phyloP scores from a whole-genome alignment of 164 flowering plant genomes.

The Paratinospora sagittata region DNA sequence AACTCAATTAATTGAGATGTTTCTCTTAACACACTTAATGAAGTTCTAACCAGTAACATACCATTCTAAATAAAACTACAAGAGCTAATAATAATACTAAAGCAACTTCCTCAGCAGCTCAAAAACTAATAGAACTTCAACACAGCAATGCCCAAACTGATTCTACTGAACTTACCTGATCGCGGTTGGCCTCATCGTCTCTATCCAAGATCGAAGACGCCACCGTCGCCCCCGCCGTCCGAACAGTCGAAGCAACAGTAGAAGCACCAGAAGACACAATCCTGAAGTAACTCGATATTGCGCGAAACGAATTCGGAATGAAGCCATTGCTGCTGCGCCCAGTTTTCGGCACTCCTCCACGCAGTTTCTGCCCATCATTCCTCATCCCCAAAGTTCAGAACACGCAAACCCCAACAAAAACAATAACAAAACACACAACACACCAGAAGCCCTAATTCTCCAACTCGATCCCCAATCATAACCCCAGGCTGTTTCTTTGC shows the following conservation, averaged over 20 bases:
- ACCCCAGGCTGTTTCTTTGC: conserved; percentile 27
- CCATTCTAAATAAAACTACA: neutral
- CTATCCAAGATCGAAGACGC: conserved; percentile 67
- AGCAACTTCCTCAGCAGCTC: neutral
- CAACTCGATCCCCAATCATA: conserved; percentile 34
- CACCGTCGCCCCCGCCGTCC: conserved; percentile 64
- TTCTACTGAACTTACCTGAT: conserved; percentile 44
- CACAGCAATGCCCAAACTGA: neutral
- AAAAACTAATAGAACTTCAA: neutral
- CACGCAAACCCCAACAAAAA: conserved; percentile 14
- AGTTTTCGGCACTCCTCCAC: conserved; percentile 32
- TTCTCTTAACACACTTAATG: neutral
- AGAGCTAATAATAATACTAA: neutral
- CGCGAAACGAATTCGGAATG: conserved; percentile 50
- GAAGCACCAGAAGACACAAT: conserved; percentile 85
- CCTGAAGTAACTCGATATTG: conserved; percentile 60
- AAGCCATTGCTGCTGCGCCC: conserved; percentile 41
- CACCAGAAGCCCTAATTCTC: conserved; percentile 7
- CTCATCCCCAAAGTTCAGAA: conserved; percentile 42
- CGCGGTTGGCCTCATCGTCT: conserved; percentile 39
- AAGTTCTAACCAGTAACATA: neutral
- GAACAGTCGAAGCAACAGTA: conserved; percentile 55
- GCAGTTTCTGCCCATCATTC: conserved; percentile 47
- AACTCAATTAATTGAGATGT: neutral
- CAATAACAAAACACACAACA: neutral